A percentile compares a stretch with the other conserved stretches of the same genome.
phyloP scores from a whole-genome alignment of 2,329 filamentous ascomycete species.

The Aureobasidium sp. region DNA sequence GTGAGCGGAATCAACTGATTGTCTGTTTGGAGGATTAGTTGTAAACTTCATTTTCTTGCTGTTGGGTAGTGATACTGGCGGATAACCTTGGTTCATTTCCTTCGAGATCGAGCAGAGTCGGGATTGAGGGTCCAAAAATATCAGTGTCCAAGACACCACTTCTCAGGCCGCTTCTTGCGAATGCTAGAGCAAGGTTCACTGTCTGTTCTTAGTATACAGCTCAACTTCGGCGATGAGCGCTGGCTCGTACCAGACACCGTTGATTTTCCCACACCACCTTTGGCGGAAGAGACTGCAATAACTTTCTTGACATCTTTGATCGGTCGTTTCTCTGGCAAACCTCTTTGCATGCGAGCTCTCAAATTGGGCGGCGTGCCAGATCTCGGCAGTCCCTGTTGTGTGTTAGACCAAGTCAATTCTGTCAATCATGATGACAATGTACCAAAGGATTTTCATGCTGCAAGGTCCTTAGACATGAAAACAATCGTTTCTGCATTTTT shows the following conservation, averaged over 20 bases:
- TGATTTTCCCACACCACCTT: slow-evolving; percentile 96
- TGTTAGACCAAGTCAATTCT: neutral
- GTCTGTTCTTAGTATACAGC: neutral
- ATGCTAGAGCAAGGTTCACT: slow-evolving; percentile 77
- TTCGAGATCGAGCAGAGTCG: slow-evolving; percentile 65
- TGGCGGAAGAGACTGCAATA: slow-evolving; percentile 94
- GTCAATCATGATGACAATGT: slow-evolving; percentile 24
- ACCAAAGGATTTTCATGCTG: slow-evolving; percentile 88
- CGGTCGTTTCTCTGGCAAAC: slow-evolving; percentile 70
- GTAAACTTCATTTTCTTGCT: neutral
- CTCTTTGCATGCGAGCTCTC: slow-evolving; percentile 65
- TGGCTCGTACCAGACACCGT: slow-evolving; percentile 65
- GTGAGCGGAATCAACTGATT: slow-evolving; percentile 80
- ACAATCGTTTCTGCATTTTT: slow-evolving; percentile 39
- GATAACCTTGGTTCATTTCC: slow-evolving; percentile 63
- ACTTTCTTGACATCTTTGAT: slow-evolving; percentile 83
- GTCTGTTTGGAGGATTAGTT: slow-evolving; percentile 39
- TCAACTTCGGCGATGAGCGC: neutral
- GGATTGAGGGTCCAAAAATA: slow-evolving; percentile 93
- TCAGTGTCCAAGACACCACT: slow-evolving; percentile 90
- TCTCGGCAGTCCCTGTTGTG: slow-evolving; percentile 70
- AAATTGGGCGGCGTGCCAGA: slow-evolving; percentile 60
- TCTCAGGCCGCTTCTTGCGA: slow-evolving; percentile 73
- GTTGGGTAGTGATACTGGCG: slow-evolving; percentile 43
- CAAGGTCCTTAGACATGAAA: slow-evolving; percentile 47